Evolutionary conservation across 139 green algal genomes (phyloP), one percentile per base, ranked within the genome.

Genomic region (Chlorella sp.): DNA sequence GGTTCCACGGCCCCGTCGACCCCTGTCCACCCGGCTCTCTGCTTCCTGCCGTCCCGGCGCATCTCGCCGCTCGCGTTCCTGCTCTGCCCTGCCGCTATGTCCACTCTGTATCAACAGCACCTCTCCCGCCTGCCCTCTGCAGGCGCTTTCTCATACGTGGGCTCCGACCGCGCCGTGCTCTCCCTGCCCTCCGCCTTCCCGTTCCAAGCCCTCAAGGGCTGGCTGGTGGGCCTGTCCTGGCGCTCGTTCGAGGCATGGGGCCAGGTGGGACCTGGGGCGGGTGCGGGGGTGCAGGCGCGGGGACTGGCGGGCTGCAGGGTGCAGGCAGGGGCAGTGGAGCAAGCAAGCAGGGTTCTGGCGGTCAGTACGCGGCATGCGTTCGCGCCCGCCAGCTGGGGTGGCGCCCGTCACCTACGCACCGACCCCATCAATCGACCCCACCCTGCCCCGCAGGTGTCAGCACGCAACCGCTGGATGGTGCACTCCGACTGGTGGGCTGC

Each of bases 151-250:
- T 14, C 92, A 14, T 98, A 98, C 65, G 86, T 98, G 29, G 93
- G 91, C 25, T 69, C 82, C 42, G 93, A 97, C 85, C 85, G 88
- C 58, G 93, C 93, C 1, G 93, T 98, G 61, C 92, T 97, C 73
- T 90, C 95, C 74, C 84, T 95, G 23, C 92, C 93, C 42, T 74
- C 63, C 48, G 33, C 93, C 9, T 87, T 84, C 4, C 87, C 88
- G 4, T 77, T 95, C 31, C 80, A 77, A 0, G 48, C 46, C 9
- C 72, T 78, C 29, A 59, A 71, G 46, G 89, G 90, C 69, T 73
- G 79, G 23, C 78, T 73, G 31, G 90, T 90, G 35, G 91, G 91
- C 3, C 48, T 94, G 33, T 48, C 92, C 31, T 97, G 93, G 93
- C 93, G 93, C 75, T 80, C 81, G 31, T 95, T 93, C 61, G 91